phyloP scores from a whole-genome alignment of 805 yeast genomes.

The Starmerella roubikii region DNA sequence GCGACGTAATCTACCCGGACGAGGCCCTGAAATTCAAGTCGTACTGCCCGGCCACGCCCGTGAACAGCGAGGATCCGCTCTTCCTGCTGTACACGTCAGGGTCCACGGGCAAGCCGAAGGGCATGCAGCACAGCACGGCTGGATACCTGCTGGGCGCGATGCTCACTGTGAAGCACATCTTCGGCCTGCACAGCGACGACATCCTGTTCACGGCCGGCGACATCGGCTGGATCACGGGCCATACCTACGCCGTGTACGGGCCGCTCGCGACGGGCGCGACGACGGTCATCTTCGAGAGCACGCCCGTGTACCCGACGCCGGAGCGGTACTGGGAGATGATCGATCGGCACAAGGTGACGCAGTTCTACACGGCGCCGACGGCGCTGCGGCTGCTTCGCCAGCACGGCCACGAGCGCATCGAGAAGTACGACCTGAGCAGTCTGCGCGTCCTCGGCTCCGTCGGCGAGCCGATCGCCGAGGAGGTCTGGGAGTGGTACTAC shows the following conservation, averaged over 20 bases:
- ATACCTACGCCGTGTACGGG: slow-evolving; percentile 89
- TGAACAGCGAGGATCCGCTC: slow-evolving; percentile 84
- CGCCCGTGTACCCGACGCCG: slow-evolving; percentile 92
- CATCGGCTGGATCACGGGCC: slow-evolving; percentile 99
- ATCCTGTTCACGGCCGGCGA: slow-evolving; percentile 93
- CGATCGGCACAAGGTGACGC: slow-evolving; percentile 81
- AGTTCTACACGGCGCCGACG: slow-evolving; percentile 97
- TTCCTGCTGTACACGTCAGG: slow-evolving; percentile 95
- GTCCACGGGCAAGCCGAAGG: slow-evolving; percentile 97
- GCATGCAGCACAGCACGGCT: slow-evolving; percentile 89
- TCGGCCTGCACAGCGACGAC: slow-evolving; percentile 83
- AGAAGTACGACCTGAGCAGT: slow-evolving; percentile 70
- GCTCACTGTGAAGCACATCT: slow-evolving; percentile 80
- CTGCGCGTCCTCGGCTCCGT: slow-evolving; percentile 90
- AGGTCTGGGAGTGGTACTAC: slow-evolving; percentile 97
- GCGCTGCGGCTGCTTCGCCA: slow-evolving; percentile 82
- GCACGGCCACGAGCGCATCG: slow-evolving; percentile 77
- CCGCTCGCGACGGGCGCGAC: slow-evolving; percentile 83
- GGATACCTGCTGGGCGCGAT: slow-evolving; percentile 91
- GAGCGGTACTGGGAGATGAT: slow-evolving; percentile 96
- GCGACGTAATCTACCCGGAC: slow-evolving; percentile 96
- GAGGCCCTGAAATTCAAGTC: slow-evolving; percentile 68
- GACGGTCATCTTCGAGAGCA: slow-evolving; percentile 87
- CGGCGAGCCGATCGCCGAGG: slow-evolving; percentile 97
- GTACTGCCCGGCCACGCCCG: slow-evolving; percentile 77